Evolutionary conservation across 1,139 yeast genomes (phyloP), one percentile per base, ranked within the genome.

Genomic region (Lodderomyces theae): DNA sequence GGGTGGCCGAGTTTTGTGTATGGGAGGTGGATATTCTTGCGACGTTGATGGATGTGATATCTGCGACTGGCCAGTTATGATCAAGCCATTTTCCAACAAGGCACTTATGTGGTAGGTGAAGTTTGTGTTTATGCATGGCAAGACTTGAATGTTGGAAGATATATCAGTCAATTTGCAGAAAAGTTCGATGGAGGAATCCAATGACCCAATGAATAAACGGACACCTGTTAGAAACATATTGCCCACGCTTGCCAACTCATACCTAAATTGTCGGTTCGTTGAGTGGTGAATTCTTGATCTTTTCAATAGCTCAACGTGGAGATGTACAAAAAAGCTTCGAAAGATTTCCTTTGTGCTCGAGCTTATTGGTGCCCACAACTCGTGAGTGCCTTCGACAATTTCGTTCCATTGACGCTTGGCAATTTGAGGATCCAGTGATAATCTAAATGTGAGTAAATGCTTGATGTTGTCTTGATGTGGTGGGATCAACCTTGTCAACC

Each of bases 41-140:
- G 41, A 46, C 48, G 19, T 54, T 57, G 74, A 66, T 2, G 97
- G 97, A 60, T 90, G 97, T 0, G 96, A 88, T 7, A 90, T 90
- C 54, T 89, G 96, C 3, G 94, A 84, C 59, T 90, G 97, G n/a
- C 97, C 97, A 0, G 94, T 85, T 28, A 90, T 84, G 2, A 85
- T 68, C 6, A 77, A 67, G 1, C 94, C 96, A 59, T 87, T 78
- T 30, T 69, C 67, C 32, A 90, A 66, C 29, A 77, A 53, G 0
- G 96, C 97, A 43, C 94, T 82, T 16, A 90, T 89, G 55, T 89
- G 95, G 51, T 87, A 87, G 16, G 90, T 82, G 62, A 85, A 86
- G 53, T 83, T 86, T 13, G 96, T 86, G 54, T 85, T 87, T 30
- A 89, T 69, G 46, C 95, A 88, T 0, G 97, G 96, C 10, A 87